Evolutionary conservation across 257 asterid species (phyloP).

Genomic region (Voacanga thouarsii): DNA sequence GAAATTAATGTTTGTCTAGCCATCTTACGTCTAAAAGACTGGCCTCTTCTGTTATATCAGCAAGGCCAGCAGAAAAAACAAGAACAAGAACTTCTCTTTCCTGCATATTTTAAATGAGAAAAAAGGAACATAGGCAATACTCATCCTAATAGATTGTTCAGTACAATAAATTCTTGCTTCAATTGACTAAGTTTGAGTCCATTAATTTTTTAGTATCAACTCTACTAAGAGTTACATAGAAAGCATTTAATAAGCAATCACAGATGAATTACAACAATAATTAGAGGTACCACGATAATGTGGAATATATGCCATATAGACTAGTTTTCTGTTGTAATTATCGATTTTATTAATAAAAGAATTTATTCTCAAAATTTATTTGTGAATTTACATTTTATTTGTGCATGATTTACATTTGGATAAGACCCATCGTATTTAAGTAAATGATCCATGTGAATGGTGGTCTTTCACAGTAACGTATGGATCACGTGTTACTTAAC

Average conservation of each 20-base stretch:
- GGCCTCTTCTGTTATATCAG: constrained; percentile 95
- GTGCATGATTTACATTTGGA: no score
- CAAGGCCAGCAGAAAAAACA: constrained; percentile 94
- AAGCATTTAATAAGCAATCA: neutral
- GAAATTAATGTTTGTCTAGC: neutral
- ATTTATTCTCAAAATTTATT: no score
- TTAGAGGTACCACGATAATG: neutral
- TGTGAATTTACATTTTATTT: no score
- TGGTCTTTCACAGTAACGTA: no score
- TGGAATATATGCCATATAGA: no score
- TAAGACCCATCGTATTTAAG: no score
- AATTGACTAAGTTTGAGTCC: neutral
- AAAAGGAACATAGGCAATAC: constrained; percentile 4
- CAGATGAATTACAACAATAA: neutral
- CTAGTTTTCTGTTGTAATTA: no score
- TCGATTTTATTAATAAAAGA: no score
- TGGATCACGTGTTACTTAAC: no score
- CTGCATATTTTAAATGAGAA: constrained; percentile 45
- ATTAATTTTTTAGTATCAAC: neutral
- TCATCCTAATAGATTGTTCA: neutral
- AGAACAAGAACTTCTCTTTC: constrained; percentile 74
- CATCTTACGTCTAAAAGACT: constrained; percentile 26
- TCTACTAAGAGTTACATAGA: neutral
- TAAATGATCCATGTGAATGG: no score
- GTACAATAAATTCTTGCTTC: neutral